These are phyloP conservation scores for Phalaenopsis hybrid DNA, from an alignment of 116 monocot species.

Conservation along the genomic window DNA sequence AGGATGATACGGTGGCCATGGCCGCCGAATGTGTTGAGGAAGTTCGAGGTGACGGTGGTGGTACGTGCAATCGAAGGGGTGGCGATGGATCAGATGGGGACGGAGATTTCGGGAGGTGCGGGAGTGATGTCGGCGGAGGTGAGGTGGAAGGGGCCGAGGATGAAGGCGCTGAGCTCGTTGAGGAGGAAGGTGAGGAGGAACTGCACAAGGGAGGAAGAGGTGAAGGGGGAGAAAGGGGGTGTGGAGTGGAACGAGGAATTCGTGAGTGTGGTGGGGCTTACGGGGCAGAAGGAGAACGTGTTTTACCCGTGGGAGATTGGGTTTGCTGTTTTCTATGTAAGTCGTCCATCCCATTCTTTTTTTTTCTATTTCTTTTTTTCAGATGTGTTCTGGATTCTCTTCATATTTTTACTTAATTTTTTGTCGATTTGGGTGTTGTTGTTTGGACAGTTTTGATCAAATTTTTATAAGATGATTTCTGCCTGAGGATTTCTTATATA, in stretches of 20 bases:
- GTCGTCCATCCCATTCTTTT: background rate
- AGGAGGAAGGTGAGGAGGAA: conserved; percentile 53
- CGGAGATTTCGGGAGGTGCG: background rate
- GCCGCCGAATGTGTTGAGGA: conserved; percentile 48
- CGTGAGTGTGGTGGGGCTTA: conserved; percentile 34
- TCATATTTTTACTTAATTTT: background rate
- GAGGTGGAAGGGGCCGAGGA: conserved; percentile 60
- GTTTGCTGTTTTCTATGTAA: conserved; percentile 63
- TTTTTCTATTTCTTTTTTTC: background rate
- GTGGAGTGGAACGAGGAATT: conserved; percentile 89
- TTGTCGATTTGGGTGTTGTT: background rate
- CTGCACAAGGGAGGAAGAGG: conserved; percentile 45
- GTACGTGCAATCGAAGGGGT: conserved; percentile 41
- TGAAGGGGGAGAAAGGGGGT: conserved; percentile 9
- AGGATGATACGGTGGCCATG: conserved; percentile 83
- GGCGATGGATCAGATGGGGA: background rate
- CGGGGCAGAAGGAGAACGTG: conserved; percentile 34
- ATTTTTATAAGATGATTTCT: too few relatives aligned
- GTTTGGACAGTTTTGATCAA: too few relatives aligned
- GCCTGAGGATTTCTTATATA: too few relatives aligned
- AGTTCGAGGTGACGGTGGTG: conserved; percentile 59
- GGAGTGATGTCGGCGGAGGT: conserved; percentile 37
- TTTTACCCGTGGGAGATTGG: conserved; percentile 75
- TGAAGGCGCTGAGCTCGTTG: conserved; percentile 40
- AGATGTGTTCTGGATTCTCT: background rate